These are phyloP conservation scores for Laguncularia racemosa DNA, from an alignment of 345 rosid species.

Conservation along the genomic window DNA sequence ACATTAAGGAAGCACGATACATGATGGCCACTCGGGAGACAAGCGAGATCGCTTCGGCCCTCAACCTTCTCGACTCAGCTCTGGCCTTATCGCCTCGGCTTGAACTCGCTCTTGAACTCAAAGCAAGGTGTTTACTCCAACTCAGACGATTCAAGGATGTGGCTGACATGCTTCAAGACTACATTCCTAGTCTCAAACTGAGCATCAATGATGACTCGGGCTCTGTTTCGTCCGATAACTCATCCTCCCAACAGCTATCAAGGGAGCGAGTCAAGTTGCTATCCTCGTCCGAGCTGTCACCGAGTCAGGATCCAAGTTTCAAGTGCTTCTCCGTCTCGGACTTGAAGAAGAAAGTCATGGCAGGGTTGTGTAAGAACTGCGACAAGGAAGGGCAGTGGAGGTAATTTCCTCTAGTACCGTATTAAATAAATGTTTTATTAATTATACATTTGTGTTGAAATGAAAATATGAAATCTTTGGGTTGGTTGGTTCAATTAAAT, in stretches of 20 bases:
- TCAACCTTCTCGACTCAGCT: constrained; percentile 74
- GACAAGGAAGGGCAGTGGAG: constrained; percentile 52
- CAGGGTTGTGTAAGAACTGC: constrained; percentile 40
- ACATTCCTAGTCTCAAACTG: constrained; percentile 62
- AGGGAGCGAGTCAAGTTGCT: constrained; percentile 59
- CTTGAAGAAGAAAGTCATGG: constrained; percentile 42
- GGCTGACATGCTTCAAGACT: constrained; percentile 82
- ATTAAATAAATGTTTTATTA: too few relatives aligned
- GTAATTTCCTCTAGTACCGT: constrained; percentile 11
- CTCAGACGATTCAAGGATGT: constrained; percentile 70
- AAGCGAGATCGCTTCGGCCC: constrained; percentile 54
- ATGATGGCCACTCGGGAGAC: constrained; percentile 61
- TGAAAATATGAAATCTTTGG: too few relatives aligned
- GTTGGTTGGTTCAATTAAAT: too few relatives aligned
- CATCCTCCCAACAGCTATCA: constrained; percentile 37
- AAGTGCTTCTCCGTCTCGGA: constrained; percentile 34
- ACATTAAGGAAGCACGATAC: constrained; percentile 60
- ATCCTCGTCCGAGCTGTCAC: constrained; percentile 7
- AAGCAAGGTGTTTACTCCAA: constrained; percentile 62
- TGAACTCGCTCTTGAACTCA: constrained; percentile 68
- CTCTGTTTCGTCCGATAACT: constrained; percentile 35
- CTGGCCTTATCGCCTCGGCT: constrained; percentile 68
- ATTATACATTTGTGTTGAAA: too few relatives aligned
- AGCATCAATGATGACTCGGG: constrained; percentile 42
- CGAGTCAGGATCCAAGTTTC: constrained; percentile 20